phyloP scores from a whole-genome alignment of 129 eudicot genomes.

The Silybum marianum region DNA sequence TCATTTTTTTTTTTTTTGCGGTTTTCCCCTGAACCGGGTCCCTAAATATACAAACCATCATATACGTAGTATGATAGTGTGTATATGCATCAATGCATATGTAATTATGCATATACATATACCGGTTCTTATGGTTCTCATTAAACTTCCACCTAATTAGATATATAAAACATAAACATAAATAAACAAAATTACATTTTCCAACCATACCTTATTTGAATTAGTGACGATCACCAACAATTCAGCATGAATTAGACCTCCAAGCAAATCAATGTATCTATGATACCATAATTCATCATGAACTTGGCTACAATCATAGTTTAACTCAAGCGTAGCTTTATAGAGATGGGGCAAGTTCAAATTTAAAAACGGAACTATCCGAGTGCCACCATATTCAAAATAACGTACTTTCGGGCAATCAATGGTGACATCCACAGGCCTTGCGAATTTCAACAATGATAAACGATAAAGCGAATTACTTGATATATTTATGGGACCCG shows the following conservation, averaged over 20 bases:
- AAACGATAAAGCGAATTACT: background rate
- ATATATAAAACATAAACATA: background rate
- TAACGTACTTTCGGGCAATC: background rate
- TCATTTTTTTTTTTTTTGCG: no score
- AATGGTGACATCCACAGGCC: background rate
- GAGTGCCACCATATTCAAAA: slow-evolving; percentile 5
- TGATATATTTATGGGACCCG: slow-evolving; percentile 7
- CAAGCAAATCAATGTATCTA: background rate
- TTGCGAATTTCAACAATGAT: background rate
- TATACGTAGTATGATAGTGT: background rate
- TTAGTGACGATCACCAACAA: background rate
- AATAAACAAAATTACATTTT: background rate
- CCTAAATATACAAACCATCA: no score
- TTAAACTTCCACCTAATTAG: background rate
- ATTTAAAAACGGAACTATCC: background rate
- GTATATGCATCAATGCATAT: background rate
- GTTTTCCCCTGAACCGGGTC: no score
- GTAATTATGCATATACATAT: background rate
- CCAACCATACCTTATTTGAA: slow-evolving; percentile 8
- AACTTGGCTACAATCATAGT: background rate
- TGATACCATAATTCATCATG: slow-evolving; percentile 4
- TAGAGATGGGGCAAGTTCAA: background rate
- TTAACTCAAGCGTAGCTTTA: background rate
- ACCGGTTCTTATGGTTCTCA: background rate
- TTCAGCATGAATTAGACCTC: background rate